phyloP scores from a whole-genome alignment of 169 alveolate genomes.

The Eimeria sp. region DNA sequence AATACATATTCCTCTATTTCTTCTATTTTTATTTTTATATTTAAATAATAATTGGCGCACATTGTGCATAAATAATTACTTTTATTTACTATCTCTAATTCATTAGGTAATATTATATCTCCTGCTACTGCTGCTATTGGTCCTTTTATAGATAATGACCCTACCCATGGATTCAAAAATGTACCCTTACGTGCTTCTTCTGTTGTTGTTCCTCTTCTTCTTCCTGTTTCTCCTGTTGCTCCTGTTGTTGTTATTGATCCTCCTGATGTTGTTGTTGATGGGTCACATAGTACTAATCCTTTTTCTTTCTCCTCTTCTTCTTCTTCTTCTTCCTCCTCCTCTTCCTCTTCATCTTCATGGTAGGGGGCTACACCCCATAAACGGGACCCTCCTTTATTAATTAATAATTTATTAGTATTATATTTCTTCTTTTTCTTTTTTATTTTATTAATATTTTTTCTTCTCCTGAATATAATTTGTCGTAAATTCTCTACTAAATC shows the following conservation, averaged over 20 bases:
- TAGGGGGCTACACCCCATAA: neutral
- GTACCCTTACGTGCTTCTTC: constrained; percentile 29
- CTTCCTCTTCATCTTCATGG: no score
- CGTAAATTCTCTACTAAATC: constrained; percentile 67
- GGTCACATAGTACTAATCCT: no score
- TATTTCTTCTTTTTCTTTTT: neutral
- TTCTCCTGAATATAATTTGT: constrained; percentile 41
- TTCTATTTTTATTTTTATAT: constrained; percentile 93
- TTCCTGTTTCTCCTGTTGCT: neutral
- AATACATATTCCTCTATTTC: constrained; percentile 85
- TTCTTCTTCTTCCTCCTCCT: no score
- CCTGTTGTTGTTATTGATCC: no score
- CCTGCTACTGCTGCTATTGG: constrained; percentile 95
- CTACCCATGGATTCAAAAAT: constrained; percentile 86
- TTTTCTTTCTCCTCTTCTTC: no score
- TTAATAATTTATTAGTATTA: no score
- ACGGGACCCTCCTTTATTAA: neutral
- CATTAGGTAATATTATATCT: constrained; percentile 88
- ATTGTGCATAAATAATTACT: constrained; percentile 91
- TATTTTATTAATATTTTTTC: neutral
- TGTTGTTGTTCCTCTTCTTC: no score
- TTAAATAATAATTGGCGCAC: constrained; percentile 89
- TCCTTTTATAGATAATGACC: constrained; percentile 89
- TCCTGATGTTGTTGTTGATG: no score
- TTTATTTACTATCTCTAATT: constrained; percentile 90